Evolutionary conservation across 176 grass and related monocot species (phyloP).

Genomic region (Oryza meyeriana): DNA sequence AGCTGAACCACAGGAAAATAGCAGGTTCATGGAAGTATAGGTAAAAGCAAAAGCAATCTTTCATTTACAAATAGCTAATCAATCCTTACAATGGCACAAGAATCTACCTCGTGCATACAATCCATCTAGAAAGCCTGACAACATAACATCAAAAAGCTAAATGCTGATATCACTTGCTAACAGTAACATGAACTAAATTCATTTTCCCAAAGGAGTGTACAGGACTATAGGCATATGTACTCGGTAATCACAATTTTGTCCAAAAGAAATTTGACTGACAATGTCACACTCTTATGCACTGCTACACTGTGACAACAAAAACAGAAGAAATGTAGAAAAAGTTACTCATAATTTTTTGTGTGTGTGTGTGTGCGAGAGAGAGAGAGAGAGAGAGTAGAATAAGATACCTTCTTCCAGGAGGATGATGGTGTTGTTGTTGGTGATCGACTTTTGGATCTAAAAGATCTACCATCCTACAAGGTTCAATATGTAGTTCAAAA

Average conservation of each 20-base stretch:
- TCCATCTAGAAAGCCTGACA: not conserved
- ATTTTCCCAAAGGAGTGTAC: not conserved
- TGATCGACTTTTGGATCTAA: slow-evolving; percentile 70
- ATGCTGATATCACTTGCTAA: not conserved
- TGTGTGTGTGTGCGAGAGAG: not conserved
- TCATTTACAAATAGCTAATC: not conserved
- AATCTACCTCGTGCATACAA: not conserved
- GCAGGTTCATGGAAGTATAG: not conserved
- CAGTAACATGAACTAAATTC: not conserved
- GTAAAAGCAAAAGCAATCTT: slow-evolving; percentile 10
- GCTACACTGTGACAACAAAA: not conserved
- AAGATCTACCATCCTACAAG: slow-evolving; percentile 50
- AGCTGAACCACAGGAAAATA: slow-evolving; percentile 2
- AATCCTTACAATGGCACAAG: not conserved
- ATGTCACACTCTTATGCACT: not conserved
- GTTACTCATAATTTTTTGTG: not conserved
- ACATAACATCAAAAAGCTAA: not conserved
- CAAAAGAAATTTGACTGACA: not conserved
- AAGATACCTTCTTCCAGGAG: slow-evolving; percentile 68
- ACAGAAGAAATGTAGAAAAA: not conserved
- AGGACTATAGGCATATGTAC: not conserved
- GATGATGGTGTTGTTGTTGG: slow-evolving; percentile 41
- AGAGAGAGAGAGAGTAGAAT: not conserved
- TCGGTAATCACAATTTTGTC: not conserved
- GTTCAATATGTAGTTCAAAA: slow-evolving; percentile 4